Evolutionary conservation across 306 rosid species (phyloP).

Genomic region (Casuarina cunninghamiana): DNA sequence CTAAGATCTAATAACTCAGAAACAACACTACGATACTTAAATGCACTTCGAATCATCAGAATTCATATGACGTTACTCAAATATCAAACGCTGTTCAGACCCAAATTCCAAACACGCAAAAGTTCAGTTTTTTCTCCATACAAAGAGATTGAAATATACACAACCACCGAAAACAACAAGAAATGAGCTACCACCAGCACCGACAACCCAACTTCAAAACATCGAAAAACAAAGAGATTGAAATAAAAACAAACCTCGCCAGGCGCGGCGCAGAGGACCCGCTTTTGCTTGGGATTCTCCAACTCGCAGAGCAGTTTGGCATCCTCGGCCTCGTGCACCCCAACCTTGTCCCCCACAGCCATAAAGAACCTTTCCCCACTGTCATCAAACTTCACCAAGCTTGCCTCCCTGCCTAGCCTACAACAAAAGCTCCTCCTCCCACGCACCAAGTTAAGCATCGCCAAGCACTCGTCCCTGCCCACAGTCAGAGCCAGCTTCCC

Average conservation of each 20-base stretch:
- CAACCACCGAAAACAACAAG: not conserved
- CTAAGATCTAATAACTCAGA: not conserved
- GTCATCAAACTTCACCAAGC: constrained; percentile 51
- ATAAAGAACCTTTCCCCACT: constrained; percentile 66
- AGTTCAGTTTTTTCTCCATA: not conserved
- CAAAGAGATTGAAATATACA: not conserved
- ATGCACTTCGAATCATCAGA: not conserved
- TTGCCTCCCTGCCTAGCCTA: constrained; percentile 65
- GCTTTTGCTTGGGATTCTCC: constrained; percentile 39
- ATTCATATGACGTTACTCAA: not conserved
- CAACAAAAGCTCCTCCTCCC: constrained; percentile 79
- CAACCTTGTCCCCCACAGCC: constrained; percentile 58
- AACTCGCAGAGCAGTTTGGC: constrained; percentile 65
- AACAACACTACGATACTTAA: not conserved
- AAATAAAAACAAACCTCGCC: constrained; percentile 51
- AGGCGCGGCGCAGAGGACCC: constrained; percentile 61
- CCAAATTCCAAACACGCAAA: not conserved
- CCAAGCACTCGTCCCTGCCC: constrained; percentile 67
- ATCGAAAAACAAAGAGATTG: not conserved
- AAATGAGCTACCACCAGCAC: not conserved
- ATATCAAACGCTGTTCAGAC: not conserved
- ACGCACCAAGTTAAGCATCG: constrained; percentile 75
- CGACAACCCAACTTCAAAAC: not conserved
- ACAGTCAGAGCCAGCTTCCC: constrained; percentile 84
- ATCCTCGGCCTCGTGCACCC: constrained; percentile 82